Evolutionary conservation across 495 filamentous ascomycete genomes (phyloP), one percentile per base, ranked within the genome.

Genomic region (Immersiella caudata): DNA sequence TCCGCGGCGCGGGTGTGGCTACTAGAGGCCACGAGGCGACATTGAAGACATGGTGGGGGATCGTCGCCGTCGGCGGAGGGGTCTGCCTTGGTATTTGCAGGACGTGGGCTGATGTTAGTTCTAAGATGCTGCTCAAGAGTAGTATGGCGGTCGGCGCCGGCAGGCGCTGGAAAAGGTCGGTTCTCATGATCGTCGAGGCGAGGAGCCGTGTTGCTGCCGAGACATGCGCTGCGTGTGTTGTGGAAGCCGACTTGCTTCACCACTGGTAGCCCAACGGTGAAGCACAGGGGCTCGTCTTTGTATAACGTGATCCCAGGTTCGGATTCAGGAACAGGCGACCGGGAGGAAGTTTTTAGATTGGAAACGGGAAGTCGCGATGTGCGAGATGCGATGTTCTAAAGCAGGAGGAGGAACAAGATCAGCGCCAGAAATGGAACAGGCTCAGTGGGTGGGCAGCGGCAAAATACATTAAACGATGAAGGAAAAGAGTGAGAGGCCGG

Each of bases 11-110:
- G 25, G 76, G 72, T 27, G 82, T 82, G 12, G 81, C 76, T 22
- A 68, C 63, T 8, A 74, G 74, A 16, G 80, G 79, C 73, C 79
- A 83, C 52, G 81, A 69, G 24, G 79, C 72, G 33, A 83, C 81
- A 55, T 81, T 75, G 71, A 84, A 70, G 56, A 73, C 76, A 24
- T 71, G 77, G 56, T 78, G 65, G 16, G 75, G 74, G 27, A 83
- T 55, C 0, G 80, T 82, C 46, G 72, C 78, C 16, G 81, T 84
- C 25, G 75, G 72, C 16, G 49, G 26, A 2, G 58, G 72, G 1
- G 71, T 70, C 26, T 59, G 61, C 55, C 60, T 62, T 1, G 74
- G 68, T 1, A 75, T 73, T 2, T 77, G 79, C 21, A 81, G 60
- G 58, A 69, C 70, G 71, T 82, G 77, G 29, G 76, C 74, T 60